phyloP scores from a whole-genome alignment of 2,329 filamentous ascomycete genomes.

The Sarocladiaceae sp. region DNA sequence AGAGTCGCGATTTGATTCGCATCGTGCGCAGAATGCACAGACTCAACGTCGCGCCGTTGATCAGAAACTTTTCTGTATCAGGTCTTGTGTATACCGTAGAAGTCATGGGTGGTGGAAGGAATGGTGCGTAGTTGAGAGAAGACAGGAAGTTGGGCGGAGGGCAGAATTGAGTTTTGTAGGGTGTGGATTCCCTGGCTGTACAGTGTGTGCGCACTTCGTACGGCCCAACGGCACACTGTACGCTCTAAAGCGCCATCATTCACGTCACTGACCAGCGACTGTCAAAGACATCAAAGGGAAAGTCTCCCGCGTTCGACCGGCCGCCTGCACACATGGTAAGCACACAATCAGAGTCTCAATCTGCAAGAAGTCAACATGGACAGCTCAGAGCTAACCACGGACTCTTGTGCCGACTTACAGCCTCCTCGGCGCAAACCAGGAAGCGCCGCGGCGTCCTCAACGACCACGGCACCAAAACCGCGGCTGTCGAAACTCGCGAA shows the following conservation, averaged over 20 bases:
- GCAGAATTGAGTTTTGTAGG: not conserved
- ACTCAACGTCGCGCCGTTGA: not conserved
- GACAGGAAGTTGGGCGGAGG: not conserved
- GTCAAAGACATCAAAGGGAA: not conserved
- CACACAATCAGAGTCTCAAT: too few relatives aligned
- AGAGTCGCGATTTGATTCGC: not conserved
- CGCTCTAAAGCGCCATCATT: slow-evolving; percentile 1
- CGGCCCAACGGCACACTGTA: not conserved
- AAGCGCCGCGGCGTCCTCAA: slow-evolving; percentile 19
- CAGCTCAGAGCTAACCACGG: not conserved
- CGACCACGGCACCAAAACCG: slow-evolving; percentile 29
- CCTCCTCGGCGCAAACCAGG: slow-evolving; percentile 50
- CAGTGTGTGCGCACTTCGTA: not conserved
- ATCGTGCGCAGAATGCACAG: not conserved
- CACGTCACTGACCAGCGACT: not conserved
- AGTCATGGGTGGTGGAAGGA: not conserved
- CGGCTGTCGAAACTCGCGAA: slow-evolving; percentile 86
- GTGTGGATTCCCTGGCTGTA: not conserved
- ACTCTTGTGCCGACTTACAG: slow-evolving; percentile 22
- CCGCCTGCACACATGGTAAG: slow-evolving; percentile 9
- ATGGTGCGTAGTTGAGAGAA: not conserved
- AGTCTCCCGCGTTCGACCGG: not conserved
- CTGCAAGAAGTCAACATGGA: not conserved
- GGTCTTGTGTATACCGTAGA: not conserved
- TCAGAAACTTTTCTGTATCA: slow-evolving; percentile 4